Evolutionary conservation across 768 basidiomycete genomes (phyloP).

Genomic region (Auricularia auricula-judae): DNA sequence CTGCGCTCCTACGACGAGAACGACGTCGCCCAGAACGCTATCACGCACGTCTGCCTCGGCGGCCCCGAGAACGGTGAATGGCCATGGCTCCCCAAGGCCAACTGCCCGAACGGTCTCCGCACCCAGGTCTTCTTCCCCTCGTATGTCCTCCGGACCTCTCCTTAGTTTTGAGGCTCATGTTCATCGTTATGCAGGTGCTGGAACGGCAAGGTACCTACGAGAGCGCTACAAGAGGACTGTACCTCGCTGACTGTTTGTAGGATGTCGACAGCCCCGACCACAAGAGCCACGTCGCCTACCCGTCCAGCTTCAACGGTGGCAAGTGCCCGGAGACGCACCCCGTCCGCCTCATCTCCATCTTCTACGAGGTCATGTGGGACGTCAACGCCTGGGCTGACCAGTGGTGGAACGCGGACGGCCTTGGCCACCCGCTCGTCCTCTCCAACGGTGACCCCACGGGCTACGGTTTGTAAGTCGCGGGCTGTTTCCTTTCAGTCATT

Average conservation of each 20-base stretch:
- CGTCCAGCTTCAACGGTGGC: slow-evolving; percentile 1
- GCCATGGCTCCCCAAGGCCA: background rate
- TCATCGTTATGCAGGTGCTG: slow-evolving; percentile 16
- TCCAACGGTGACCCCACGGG: slow-evolving; percentile 1
- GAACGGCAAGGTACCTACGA: slow-evolving; percentile 19
- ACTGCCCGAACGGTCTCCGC: slow-evolving; percentile 7
- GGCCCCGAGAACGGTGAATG: background rate
- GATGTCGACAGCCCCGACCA: slow-evolving; percentile 28
- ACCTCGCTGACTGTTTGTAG: background rate
- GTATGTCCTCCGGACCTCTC: background rate
- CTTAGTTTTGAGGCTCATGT: background rate
- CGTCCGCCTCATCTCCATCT: slow-evolving; percentile 11
- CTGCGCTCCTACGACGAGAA: slow-evolving; percentile 2
- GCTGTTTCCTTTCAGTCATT: background rate
- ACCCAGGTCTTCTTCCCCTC: slow-evolving; percentile 12
- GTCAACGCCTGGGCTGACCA: slow-evolving; percentile 5
- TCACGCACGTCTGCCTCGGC: slow-evolving; percentile 4
- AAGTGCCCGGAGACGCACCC: slow-evolving; percentile 12
- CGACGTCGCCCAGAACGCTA: background rate
- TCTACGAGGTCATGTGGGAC: slow-evolving; percentile 10
- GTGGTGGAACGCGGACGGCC: background rate
- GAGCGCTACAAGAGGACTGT: background rate
- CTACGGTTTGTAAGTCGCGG: background rate
- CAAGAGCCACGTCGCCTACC: slow-evolving; percentile 27
- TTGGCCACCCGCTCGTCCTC: slow-evolving; percentile 1